These are phyloP conservation scores for Gastrolobium bilobum DNA, from an alignment of 306 rosid species.

Conservation along the genomic window DNA sequence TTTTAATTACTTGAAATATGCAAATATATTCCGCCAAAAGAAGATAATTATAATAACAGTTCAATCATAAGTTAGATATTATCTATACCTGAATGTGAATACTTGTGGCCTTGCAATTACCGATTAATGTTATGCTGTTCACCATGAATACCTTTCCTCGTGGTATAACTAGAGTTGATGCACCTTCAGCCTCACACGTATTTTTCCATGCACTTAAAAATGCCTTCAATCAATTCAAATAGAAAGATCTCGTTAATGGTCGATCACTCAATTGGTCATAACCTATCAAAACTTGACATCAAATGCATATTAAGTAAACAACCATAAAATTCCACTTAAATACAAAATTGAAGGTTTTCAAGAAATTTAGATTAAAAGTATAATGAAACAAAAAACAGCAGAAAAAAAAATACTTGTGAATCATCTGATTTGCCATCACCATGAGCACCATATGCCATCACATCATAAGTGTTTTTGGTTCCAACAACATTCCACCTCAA, in stretches of 20 bases:
- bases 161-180: conserved; percentile 46
- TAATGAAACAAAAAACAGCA: background rate
- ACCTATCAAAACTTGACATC: background rate
- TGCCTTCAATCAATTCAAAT: conserved; percentile 34
- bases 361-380: background rate
- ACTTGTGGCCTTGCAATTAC: conserved; percentile 25
- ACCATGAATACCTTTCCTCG: background rate
- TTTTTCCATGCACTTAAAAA: conserved; percentile 39
- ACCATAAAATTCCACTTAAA: background rate
- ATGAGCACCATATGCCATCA: conserved; percentile 45
- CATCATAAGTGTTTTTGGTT: background rate
- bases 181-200: conserved; percentile 26
- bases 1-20: background rate
- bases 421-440: conserved; percentile 43
- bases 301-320: no score
- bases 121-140: background rate
- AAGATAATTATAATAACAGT: background rate
- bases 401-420: conserved; percentile 22
- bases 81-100: conserved; percentile 38
- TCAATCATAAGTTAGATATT: background rate
- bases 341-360: background rate
- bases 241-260: background rate
- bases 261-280: background rate
- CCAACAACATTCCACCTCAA: background rate
- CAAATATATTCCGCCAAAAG: background rate